A percentile compares a stretch with the other conserved stretches of the same genome.
phyloP scores from a whole-genome alignment of 352 stramenopile genomes.

The Pythium volutum region DNA sequence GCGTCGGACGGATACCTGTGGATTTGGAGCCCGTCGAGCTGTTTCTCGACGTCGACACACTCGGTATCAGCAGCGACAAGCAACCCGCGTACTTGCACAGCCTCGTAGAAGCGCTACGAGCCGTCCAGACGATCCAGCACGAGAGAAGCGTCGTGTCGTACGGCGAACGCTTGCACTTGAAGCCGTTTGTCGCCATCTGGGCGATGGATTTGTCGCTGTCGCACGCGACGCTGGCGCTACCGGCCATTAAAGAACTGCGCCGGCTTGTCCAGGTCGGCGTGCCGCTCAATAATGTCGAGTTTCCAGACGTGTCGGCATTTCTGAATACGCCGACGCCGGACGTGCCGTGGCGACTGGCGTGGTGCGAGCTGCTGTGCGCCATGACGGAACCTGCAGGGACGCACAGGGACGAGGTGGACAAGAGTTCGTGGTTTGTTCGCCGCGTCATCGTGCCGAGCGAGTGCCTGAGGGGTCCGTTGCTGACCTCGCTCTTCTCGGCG shows the following conservation, averaged over 20 bases:
- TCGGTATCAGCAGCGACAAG: background rate
- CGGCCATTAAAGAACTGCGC: background rate
- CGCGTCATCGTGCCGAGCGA: background rate
- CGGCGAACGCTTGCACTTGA: background rate
- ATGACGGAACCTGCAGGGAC: background rate
- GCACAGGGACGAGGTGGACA: too few species aligned
- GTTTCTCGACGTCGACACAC: background rate
- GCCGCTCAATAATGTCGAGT: background rate
- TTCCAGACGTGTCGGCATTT: background rate
- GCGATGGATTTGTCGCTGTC: background rate
- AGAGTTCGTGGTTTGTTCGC: background rate
- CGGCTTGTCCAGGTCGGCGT: background rate
- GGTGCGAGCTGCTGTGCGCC: background rate
- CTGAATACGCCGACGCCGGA: too few species aligned
- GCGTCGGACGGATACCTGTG: background rate
- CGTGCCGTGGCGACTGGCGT: background rate
- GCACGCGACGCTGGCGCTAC: background rate
- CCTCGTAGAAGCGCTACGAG: background rate
- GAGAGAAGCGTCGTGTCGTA: background rate
- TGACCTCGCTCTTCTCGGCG: constrained; percentile 1
- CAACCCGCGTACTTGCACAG: background rate
- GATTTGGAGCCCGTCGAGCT: background rate
- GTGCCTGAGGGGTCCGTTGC: background rate
- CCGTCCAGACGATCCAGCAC: background rate
- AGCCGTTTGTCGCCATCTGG: background rate